Percentiles rank a stretch among this genome's conserved stretches.
These are phyloP conservation scores for Amaranthus palmeri DNA, from an alignment of 148 eudicot genomes.

Conservation along the genomic window DNA sequence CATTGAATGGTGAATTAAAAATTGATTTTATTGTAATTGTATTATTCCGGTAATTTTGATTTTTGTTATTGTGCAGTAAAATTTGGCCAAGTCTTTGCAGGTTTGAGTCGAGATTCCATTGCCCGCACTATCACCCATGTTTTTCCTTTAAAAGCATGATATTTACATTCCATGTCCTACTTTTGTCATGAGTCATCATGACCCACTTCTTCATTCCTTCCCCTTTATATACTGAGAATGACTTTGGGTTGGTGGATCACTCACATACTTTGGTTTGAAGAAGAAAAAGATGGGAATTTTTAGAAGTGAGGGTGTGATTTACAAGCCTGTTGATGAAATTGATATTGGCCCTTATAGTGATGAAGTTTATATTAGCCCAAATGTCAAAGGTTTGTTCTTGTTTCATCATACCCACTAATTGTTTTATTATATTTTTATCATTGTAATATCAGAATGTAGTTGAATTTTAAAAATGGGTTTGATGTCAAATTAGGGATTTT, in stretches of 20 bases:
- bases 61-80: too few species aligned
- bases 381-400: conserved; percentile 61
- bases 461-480: neutral
- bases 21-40: too few species aligned
- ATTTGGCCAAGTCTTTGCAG: too few species aligned
- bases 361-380: conserved; percentile 52
- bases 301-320: conserved; percentile 43
- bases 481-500: neutral
- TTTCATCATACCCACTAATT: conserved; percentile 11
- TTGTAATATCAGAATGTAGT: neutral
- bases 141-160: neutral
- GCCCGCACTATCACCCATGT: too few species aligned
- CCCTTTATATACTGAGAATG: conserved; percentile 5
- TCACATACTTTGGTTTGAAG: neutral
- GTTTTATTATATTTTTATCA: neutral
- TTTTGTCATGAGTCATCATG: neutral
- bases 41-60: too few species aligned
- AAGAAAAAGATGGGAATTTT: conserved; percentile 25
- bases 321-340: conserved; percentile 60
- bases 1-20: neutral
- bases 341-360: conserved; percentile 54
- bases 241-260: neutral
- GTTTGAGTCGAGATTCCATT: too few species aligned
- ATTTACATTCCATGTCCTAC: neutral
- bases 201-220: neutral